A percentile compares a stretch with the other conserved stretches of the same genome.
These are phyloP conservation scores for Novymonas esmeraldas DNA, from an alignment of 208 protist genomes.

Conservation along the genomic window DNA sequence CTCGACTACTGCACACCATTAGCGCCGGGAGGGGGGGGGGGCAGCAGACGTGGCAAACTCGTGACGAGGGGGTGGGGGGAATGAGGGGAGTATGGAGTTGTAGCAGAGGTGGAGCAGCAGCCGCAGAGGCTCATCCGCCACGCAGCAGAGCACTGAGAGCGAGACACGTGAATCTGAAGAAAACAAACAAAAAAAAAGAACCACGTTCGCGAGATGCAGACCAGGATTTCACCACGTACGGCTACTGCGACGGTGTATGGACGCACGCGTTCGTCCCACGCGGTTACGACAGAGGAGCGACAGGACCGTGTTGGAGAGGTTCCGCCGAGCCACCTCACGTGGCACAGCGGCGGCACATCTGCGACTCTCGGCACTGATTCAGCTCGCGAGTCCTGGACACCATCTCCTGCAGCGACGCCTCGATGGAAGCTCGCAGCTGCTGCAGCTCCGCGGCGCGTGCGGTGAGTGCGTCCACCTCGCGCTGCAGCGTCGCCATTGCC, in stretches of 20 bases:
- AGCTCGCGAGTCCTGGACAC: conserved; percentile 4
- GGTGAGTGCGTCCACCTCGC: conserved; percentile 61
- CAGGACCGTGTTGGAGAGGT: not conserved
- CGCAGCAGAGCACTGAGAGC: no score
- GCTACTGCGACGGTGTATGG: no score
- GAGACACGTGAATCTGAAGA: no score
- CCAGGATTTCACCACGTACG: no score
- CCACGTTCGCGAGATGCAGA: no score
- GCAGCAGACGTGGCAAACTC: no score
- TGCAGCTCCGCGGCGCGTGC: conserved; percentile 35
- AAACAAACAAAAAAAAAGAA: not conserved
- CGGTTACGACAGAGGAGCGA: conserved; percentile 11
- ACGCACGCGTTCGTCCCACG: no score
- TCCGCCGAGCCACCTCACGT: not conserved
- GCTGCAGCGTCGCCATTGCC: conserved; percentile 29
- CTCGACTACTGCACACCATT: no score
- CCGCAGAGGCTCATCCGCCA: not conserved
- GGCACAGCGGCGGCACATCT: conserved; percentile 14
- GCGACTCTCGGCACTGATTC: conserved; percentile 18
- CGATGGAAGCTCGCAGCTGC: conserved; percentile 18
- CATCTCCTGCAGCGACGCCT: conserved; percentile 14
- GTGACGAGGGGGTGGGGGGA: not conserved
- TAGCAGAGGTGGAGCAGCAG: not conserved
- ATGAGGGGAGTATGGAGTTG: no score
- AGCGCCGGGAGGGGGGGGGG: no score